Conservation (phyloP, 441 rosid species). For the Codiaeum variegatum region DNA sequence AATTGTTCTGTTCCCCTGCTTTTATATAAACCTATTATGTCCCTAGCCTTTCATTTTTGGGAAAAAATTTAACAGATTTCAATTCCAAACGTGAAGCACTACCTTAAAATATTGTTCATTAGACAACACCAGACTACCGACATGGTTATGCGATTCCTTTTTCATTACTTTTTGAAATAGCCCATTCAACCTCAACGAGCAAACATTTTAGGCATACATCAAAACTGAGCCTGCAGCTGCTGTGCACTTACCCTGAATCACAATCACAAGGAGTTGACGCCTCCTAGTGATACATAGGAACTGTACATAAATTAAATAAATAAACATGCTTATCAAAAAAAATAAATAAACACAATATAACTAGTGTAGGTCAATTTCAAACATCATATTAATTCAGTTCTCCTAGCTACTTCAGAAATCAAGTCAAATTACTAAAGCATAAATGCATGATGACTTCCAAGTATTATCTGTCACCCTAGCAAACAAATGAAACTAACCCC, state of each 20-base stretch:
- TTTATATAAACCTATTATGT: no score
- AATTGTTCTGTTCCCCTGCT: no score
- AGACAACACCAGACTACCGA: not conserved
- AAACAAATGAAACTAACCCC: no score
- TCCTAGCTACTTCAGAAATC: no score
- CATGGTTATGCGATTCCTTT: not conserved
- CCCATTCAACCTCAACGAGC: not conserved
- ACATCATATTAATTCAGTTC: no score
- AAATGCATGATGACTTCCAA: no score
- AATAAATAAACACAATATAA: no score
- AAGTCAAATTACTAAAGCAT: no score
- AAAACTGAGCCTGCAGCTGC: conserved; percentile 3
- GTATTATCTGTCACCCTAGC: no score
- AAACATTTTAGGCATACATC: not conserved
- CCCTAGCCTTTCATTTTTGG: not conserved
- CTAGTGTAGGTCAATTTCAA: no score
- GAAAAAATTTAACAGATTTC: not conserved
- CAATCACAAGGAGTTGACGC: not conserved
- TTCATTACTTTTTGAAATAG: not conserved
- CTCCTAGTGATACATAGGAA: not conserved
- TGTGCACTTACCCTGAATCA: not conserved
- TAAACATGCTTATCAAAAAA: no score
- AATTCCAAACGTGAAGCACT: not conserved
- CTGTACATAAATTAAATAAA: no score
- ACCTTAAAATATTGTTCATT: not conserved